phyloP scores from a whole-genome alignment of 805 yeast genomes.

The Ogataea haglerorum region DNA sequence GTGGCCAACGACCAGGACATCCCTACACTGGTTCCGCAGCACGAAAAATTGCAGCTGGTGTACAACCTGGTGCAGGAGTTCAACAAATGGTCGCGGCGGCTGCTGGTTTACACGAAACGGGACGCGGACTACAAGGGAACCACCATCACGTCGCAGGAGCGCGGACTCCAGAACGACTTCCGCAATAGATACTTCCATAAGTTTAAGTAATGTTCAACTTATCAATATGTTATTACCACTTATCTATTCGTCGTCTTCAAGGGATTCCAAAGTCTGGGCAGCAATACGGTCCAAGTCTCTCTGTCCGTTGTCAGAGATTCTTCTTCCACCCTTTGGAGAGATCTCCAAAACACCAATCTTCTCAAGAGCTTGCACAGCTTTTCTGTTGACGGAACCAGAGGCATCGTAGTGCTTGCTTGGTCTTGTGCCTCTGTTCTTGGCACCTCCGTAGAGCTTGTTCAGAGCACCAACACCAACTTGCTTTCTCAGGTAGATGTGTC shows the following conservation, averaged over 20 bases:
- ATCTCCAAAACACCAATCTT: constrained; percentile 96
- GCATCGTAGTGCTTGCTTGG: constrained; percentile 99
- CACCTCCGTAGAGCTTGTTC: constrained; percentile 99
- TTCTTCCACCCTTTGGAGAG: constrained; percentile 98
- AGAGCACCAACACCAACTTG: constrained; percentile 98
- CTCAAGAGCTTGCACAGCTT: constrained; percentile 95
- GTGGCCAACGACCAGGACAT: constrained; percentile 78
- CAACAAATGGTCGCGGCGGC: constrained; percentile 88
- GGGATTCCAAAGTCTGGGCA: constrained; percentile 95
- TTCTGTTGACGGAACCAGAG: constrained; percentile 99
- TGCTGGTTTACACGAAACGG: constrained; percentile 74
- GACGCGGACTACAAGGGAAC: constrained; percentile 47
- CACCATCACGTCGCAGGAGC: constrained; percentile 40
- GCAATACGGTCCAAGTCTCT: constrained; percentile 99
- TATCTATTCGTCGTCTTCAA: constrained; percentile 52
- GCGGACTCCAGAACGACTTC: constrained; percentile 54
- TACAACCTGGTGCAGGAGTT: constrained; percentile 83
- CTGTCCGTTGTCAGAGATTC: constrained; percentile 98
- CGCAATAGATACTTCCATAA: constrained; percentile 75
- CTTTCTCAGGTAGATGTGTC: constrained; percentile 99
- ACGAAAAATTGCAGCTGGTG: constrained; percentile 64
- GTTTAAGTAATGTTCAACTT: constrained; percentile 33
- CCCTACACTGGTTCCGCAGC: constrained; percentile 69
- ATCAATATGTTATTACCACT: constrained; percentile 17
- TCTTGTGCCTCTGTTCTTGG: constrained; percentile 98